Evolutionary conservation across 257 asterid genomes (phyloP), one percentile per base, ranked within the genome.

Genomic region (Penstemon barbatus): DNA sequence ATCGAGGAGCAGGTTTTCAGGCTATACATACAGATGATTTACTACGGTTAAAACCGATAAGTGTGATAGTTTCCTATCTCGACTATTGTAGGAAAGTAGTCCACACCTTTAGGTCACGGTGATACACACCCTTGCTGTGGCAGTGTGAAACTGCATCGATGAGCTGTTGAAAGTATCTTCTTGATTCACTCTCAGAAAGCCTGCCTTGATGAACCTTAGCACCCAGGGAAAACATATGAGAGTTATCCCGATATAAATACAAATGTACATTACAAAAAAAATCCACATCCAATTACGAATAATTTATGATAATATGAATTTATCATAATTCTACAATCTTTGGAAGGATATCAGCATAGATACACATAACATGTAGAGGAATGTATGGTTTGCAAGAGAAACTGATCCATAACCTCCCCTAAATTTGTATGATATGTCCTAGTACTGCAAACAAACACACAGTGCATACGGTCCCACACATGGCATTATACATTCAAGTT

Each of bases 1-100:
- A 85, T 93, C 97, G 76, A 93, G 90, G 75, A 93, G 99, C 82
- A 93, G 84, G 77, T 93, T 93, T 83, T 93, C 97, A 71, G 99
- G 97, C 99, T 93, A 76, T 61, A 57, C 50, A 78, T 67, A 69
- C 50, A 77, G 63, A 67, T 66, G 57, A 46, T 38, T 59, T 61
- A 46, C 65, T 56, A 50, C 38, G 56, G 66, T 80, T 57, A 78
- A 76, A 61, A 57, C 72, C 69, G 50, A 67, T 25, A 76, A 66
- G 44, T 64, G 59, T 36, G 63, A 60, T 62, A 40, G 42, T 65
- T 65, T 41, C 60, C 43, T 50, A 63, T 58, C 15, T 50, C 55
- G 74, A 19, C 63, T 61, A 72, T 42, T 61, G 58, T 37, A 76
- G 15, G 18, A 77, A 65, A 76, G 50, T 54, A 43, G 60, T 19